Conservation (phyloP, 768 basidiomycete genomes). For the Agaricus subrufescens region DNA sequence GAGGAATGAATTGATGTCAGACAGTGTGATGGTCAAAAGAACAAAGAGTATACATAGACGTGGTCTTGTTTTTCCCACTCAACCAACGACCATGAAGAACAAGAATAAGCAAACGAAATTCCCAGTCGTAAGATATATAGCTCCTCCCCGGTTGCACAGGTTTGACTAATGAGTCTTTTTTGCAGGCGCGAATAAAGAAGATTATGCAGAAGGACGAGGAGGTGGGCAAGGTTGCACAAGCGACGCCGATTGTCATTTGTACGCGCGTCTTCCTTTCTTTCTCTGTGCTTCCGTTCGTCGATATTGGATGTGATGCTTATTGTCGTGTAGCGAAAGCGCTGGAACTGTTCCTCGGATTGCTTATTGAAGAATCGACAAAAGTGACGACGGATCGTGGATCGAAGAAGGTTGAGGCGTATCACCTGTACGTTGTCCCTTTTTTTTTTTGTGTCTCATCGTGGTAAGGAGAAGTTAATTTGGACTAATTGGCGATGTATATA, state of each 20-base stretch:
- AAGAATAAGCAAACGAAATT: conserved; percentile 92
- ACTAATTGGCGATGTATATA: too few species aligned
- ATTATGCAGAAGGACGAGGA: conserved; percentile 99
- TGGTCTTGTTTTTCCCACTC: not conserved
- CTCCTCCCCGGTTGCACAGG: not conserved
- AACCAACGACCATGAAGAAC: conserved; percentile 59
- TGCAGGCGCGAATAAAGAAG: conserved; percentile 94
- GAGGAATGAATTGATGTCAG: too few species aligned
- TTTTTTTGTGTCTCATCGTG: not conserved
- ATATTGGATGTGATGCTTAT: not conserved
- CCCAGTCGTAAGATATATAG: conserved; percentile 61
- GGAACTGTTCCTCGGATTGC: conserved; percentile 83
- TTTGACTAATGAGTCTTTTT: not conserved
- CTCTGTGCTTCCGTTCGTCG: too few species aligned
- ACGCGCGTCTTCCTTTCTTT: conserved; percentile 26
- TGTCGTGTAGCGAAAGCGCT: conserved; percentile 76
- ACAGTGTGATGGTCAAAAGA: too few species aligned
- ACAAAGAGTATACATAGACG: too few species aligned
- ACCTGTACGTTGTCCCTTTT: conserved; percentile 64
- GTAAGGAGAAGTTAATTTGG: too few species aligned
- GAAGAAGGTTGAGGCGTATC: conserved; percentile 89
- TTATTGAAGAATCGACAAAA: conserved; percentile 79
- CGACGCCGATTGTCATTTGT: conserved; percentile 97
- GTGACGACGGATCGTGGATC: conserved; percentile 75
- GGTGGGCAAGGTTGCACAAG: conserved; percentile 96